Evolutionary conservation across 2,329 filamentous ascomycete species (phyloP), one percentile per base, ranked within the genome.

Genomic region (Xylariaceae sp.): DNA sequence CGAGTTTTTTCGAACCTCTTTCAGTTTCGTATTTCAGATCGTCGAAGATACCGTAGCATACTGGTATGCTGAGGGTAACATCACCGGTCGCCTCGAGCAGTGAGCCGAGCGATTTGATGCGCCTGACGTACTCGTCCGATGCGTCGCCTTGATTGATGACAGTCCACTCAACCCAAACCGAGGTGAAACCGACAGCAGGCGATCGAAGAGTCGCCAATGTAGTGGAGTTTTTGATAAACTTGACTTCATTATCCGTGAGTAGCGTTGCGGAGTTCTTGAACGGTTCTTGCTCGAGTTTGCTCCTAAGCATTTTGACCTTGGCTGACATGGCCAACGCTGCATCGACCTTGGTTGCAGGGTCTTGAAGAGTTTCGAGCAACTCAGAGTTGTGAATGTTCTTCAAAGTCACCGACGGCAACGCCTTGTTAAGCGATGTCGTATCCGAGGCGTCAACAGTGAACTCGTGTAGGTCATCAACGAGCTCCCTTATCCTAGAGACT

Each of bases 31-130:
- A 41, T 31, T 22, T 31, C 3, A 41, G 48, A 47, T 56, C 54
- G 17, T 51, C 47, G 31, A 48, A 51, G 11, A 56, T 42, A 12
- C 54, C 54, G 14, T 56, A 51, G 10, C 50, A 56, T 10, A 47
- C 41, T 9, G 54, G 54, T 9, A 54, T 19, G 10, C 54, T 31
- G 18, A 56, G 42, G 7, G 36, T 22, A 2, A 45, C 31, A 10
- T 51, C 42, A 9, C 51, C 49, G 11, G 45, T 50, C 48, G 51
- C 17, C 16, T 54, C 36, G 5, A 56, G 36, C 18, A 54, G 39
- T 17, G 46, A 51, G 18, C 54, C 54, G 5, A 56, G 31, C 12
- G 47, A 47, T 16, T 51, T 48, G 16, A 56, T 54, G 14, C 54
- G 48, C 6, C 47, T 47, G 14, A 47, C 19, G 43, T 54, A 54